Percentiles rank a stretch among this genome's conserved stretches.
Evolutionary conservation across 495 filamentous ascomycete genomes (phyloP).

Genomic region (Podospora comata): DNA sequence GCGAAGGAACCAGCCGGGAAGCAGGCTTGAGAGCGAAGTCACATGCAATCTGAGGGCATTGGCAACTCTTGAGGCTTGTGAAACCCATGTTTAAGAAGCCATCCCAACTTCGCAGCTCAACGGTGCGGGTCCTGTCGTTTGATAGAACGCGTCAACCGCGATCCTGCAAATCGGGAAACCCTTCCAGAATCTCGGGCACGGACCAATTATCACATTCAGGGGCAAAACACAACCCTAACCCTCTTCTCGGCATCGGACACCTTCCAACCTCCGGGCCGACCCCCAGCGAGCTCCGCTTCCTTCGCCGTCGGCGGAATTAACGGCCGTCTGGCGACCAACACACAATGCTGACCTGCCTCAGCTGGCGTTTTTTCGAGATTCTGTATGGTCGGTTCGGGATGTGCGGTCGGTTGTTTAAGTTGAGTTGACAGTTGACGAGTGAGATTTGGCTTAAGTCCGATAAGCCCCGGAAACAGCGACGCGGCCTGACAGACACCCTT

Average conservation of each 20-base stretch:
- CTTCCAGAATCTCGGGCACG: background rate
- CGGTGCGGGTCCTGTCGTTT: background rate
- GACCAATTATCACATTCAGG: background rate
- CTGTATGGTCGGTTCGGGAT: background rate
- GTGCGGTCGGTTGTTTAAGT: background rate
- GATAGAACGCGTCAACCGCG: background rate
- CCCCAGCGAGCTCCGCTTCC: background rate
- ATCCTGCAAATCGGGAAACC: background rate
- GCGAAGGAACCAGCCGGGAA: no score
- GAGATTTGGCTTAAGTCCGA: background rate
- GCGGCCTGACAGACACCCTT: background rate
- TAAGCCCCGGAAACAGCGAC: background rate
- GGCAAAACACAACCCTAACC: background rate
- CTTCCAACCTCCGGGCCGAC: background rate
- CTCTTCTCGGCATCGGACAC: background rate
- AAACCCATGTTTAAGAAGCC: background rate
- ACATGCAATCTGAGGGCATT: no score
- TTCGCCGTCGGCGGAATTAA: background rate
- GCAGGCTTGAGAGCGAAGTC: no score
- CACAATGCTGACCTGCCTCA: background rate
- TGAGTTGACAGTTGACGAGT: no score
- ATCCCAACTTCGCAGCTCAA: background rate
- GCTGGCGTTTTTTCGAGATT: background rate
- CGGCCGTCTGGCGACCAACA: background rate
- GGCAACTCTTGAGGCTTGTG: background rate